Evolutionary conservation across 164 flowering plant species (phyloP).

Genomic region (Platanus orientalis): DNA sequence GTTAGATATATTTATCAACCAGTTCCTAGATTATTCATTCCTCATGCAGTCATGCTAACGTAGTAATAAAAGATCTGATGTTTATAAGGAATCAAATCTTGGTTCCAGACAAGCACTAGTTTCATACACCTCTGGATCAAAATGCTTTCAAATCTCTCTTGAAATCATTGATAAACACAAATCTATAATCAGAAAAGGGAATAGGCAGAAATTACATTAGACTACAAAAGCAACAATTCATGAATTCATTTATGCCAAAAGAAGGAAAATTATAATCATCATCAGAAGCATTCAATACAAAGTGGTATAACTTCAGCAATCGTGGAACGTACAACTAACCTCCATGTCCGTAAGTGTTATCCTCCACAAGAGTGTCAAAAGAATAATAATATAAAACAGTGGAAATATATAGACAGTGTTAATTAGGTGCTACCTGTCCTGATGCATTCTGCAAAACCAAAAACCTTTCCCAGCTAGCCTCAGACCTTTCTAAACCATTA

Average conservation of each 20-base stretch:
- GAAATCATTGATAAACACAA: background rate
- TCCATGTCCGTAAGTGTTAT: background rate
- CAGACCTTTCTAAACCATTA: slow-evolving; percentile 23
- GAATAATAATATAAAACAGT: background rate
- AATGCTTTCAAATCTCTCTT: too few species aligned
- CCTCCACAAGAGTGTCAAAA: background rate
- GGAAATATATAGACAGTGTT: background rate
- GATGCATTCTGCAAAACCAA: slow-evolving; percentile 74
- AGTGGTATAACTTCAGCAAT: background rate
- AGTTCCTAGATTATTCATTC: background rate
- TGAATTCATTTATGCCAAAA: background rate
- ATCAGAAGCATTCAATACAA: background rate
- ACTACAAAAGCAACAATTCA: background rate
- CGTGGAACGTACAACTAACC: background rate
- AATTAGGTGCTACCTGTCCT: slow-evolving; percentile 47
- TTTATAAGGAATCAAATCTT: background rate
- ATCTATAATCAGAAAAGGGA: too few species aligned
- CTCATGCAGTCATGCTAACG: too few species aligned
- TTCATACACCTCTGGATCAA: too few species aligned
- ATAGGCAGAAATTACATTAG: background rate
- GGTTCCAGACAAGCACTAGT: background rate
- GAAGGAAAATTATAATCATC: background rate
- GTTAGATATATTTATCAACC: background rate
- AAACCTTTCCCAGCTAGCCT: slow-evolving; percentile 73
- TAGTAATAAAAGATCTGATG: background rate